A percentile compares a stretch with the other conserved stretches of the same genome.
These are phyloP conservation scores for Lachnellula arida DNA, from an alignment of 2,329 filamentous ascomycete species.

Conservation along the genomic window DNA sequence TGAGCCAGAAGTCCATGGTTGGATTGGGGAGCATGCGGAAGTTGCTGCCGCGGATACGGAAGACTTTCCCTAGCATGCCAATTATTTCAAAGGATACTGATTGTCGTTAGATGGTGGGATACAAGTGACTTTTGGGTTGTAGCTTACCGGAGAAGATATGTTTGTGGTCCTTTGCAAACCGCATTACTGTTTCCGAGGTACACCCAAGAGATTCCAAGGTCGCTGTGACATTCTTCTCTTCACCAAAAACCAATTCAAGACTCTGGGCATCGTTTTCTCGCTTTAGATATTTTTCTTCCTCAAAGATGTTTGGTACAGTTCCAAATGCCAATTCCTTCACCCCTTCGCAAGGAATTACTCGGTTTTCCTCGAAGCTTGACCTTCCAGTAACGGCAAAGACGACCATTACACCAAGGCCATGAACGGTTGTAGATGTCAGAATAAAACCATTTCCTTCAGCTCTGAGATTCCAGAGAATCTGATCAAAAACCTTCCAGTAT, in stretches of 20 bases:
- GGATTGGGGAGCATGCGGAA: constrained; percentile 55
- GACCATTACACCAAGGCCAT: constrained; percentile 51
- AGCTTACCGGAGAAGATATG: constrained; percentile 29
- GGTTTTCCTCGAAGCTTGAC: constrained; percentile 43
- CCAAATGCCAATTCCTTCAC: constrained; percentile 54
- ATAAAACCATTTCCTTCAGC: constrained; percentile 36
- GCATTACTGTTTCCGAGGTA: constrained; percentile 46
- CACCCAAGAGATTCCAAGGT: constrained; percentile 51
- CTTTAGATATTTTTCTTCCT: constrained; percentile 36
- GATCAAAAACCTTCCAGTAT: constrained; percentile 56
- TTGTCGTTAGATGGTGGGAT: not conserved
- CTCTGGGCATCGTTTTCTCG: constrained; percentile 12
- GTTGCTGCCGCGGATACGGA: constrained; percentile 45
- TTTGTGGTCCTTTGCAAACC: constrained; percentile 32
- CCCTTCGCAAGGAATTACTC: constrained; percentile 49
- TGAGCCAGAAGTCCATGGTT: constrained; percentile 50
- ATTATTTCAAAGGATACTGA: constrained; percentile 53
- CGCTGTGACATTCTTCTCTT: constrained; percentile 44
- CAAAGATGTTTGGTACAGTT: constrained; percentile 51
- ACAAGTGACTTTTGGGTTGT: not conserved
- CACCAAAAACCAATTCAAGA: constrained; percentile 37
- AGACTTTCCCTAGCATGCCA: constrained; percentile 50
- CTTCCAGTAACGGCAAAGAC: constrained; percentile 48
- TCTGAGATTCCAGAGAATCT: constrained; percentile 44
- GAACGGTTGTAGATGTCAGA: constrained; percentile 32